A percentile compares a stretch with the other conserved stretches of the same genome.
phyloP scores from a whole-genome alignment of 2,329 filamentous ascomycete species.

The Beauveria bassiana region DNA sequence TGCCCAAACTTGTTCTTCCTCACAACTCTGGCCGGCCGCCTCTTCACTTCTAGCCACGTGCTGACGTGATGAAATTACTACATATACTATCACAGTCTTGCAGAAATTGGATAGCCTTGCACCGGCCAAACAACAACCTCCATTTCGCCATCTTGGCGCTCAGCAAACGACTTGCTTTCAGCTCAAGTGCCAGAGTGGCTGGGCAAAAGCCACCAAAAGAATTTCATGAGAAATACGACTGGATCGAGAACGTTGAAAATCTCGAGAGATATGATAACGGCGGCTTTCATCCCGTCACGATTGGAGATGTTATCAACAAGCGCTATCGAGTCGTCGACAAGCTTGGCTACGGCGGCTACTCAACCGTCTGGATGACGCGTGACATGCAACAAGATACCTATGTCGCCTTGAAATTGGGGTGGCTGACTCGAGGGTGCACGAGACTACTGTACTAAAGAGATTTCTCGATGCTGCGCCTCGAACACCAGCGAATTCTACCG shows the following conservation, averaged over 20 bases:
- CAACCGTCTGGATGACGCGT: constrained; percentile 33
- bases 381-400: constrained; percentile 18
- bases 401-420: constrained; percentile 12
- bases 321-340: constrained; percentile 31
- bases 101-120: not conserved
- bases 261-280: not conserved
- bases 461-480: not conserved
- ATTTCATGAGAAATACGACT: not conserved
- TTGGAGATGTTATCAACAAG: constrained; percentile 8
- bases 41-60: too few relatives aligned
- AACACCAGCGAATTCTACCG: not conserved
- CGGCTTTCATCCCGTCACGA: constrained; percentile 6
- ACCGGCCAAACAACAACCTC: not conserved
- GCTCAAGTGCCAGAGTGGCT: not conserved
- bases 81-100: too few relatives aligned
- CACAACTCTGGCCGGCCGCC: too few relatives aligned
- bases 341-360: constrained; percentile 30
- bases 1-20: too few relatives aligned
- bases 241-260: not conserved
- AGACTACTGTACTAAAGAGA: not conserved
- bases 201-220: not conserved
- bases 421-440: not conserved
- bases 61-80: too few relatives aligned
- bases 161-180: not conserved
- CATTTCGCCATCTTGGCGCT: not conserved